These are phyloP conservation scores for Aphanoascus verrucosus DNA, from an alignment of 2,329 filamentous ascomycete species.

Conservation along the genomic window DNA sequence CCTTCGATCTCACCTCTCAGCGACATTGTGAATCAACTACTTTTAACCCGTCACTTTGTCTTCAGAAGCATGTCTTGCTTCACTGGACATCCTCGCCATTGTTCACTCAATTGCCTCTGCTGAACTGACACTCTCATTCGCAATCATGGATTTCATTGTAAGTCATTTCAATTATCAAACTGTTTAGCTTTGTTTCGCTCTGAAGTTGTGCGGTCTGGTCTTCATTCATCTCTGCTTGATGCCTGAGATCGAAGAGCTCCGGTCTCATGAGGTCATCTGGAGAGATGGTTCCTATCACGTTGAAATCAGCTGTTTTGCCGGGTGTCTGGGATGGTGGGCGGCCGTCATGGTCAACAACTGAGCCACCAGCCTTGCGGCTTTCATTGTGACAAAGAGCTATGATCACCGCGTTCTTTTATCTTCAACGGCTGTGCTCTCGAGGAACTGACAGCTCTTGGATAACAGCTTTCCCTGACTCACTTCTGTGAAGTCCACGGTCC, in stretches of 20 bases:
- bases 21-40: not conserved
- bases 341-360: not conserved
- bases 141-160: slow-evolving; percentile 37
- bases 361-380: not conserved
- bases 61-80: slow-evolving; percentile 8
- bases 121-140: not conserved
- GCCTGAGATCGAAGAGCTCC: not conserved
- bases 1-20: not conserved
- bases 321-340: not conserved
- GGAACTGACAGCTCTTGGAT: not conserved
- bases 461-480: slow-evolving; percentile 50
- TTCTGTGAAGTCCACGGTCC: slow-evolving; percentile 54
- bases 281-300: not conserved
- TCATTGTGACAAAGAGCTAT: not conserved
- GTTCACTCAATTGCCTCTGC: slow-evolving; percentile 2
- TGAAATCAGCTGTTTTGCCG: not conserved
- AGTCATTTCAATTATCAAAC: slow-evolving; percentile 19
- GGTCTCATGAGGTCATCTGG: slow-evolving; percentile 8
- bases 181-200: slow-evolving; percentile 1
- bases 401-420: not conserved
- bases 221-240: slow-evolving; percentile 3
- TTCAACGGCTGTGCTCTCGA: not conserved
- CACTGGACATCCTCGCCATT: slow-evolving; percentile 5
- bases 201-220: slow-evolving; percentile 5
- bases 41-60: not conserved